Percentiles rank a stretch among this genome's conserved stretches.
phyloP scores from a whole-genome alignment of 176 grass and related monocot genomes.

The Lolium multiflorum region DNA sequence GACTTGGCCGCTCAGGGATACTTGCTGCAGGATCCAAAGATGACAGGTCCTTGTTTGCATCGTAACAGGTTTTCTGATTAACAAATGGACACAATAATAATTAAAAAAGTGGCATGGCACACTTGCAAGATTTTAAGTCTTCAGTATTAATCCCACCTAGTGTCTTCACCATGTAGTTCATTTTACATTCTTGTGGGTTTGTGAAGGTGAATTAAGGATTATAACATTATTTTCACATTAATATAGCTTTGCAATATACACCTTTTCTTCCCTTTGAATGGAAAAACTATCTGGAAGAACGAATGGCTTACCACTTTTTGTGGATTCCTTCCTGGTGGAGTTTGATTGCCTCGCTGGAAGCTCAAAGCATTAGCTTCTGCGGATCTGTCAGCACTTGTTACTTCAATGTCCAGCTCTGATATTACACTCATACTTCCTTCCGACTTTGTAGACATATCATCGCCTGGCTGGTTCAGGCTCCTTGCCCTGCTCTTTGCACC shows the following conservation, averaged over 20 bases:
- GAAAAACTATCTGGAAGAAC: slow-evolving; percentile 16
- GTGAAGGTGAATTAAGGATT: slow-evolving; percentile 1
- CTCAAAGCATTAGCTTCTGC: slow-evolving; percentile 48
- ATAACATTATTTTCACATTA: slow-evolving; percentile 30
- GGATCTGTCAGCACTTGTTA: slow-evolving; percentile 68
- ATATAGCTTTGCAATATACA: slow-evolving; percentile 33
- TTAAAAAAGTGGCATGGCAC: slow-evolving; percentile 11
- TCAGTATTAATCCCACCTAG: slow-evolving; percentile 4
- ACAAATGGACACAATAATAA: slow-evolving; percentile 37
- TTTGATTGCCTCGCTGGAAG: slow-evolving; percentile 55
- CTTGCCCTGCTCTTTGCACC: slow-evolving; percentile 54
- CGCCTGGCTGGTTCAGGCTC: slow-evolving; percentile 55
- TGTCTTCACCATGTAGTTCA: neutral
- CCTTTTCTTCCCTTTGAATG: neutral
- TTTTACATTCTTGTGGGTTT: neutral
- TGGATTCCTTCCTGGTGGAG: slow-evolving; percentile 60
- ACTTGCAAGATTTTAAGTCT: neutral
- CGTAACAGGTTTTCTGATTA: slow-evolving; percentile 66
- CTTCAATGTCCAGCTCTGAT: slow-evolving; percentile 65
- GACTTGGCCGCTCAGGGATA: slow-evolving; percentile 66
- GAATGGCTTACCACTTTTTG: slow-evolving; percentile 58
- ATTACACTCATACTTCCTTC: slow-evolving; percentile 59
- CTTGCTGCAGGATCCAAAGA: slow-evolving; percentile 48
- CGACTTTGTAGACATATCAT: slow-evolving; percentile 70
- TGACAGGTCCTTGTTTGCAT: slow-evolving; percentile 66